Evolutionary conservation across 768 basidiomycete genomes (phyloP).

Genomic region (Pulveroboletus frians): DNA sequence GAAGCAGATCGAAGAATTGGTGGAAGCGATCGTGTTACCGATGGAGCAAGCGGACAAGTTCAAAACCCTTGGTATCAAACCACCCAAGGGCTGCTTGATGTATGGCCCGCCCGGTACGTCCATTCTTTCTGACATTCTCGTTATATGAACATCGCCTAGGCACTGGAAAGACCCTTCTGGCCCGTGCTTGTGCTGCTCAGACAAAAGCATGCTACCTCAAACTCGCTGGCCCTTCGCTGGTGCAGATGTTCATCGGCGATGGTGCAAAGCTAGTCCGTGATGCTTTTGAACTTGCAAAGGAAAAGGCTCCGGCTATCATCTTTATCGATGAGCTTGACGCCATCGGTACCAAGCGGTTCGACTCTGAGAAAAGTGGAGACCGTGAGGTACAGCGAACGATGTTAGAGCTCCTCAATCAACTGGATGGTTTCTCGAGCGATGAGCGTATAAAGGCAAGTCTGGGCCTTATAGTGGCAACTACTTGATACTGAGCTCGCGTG

Average conservation of each 20-base stretch:
- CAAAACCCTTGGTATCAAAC: conserved; percentile 95
- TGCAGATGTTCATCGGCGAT: conserved; percentile 99
- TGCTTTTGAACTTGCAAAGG: conserved; percentile 95
- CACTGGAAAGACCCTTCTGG: conserved; percentile 96
- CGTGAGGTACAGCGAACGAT: conserved; percentile 99
- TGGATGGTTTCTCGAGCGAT: conserved; percentile 96
- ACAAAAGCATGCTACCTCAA: conserved; percentile 98
- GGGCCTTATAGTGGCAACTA: background rate
- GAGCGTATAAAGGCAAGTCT: conserved; percentile 85
- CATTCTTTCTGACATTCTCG: background rate
- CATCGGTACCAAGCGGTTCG: conserved; percentile 98
- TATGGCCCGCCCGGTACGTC: conserved; percentile 90
- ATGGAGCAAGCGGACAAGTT: conserved; percentile 99
- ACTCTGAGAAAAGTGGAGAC: conserved; percentile 98
- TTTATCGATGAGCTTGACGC: conserved; percentile 98
- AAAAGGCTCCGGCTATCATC: conserved; percentile 98
- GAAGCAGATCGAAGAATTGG: conserved; percentile 98
- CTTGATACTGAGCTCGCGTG: conserved; percentile 3
- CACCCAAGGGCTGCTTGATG: conserved; percentile 98
- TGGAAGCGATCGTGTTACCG: conserved; percentile 95
- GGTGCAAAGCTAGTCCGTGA: conserved; percentile 98
- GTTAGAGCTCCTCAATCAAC: conserved; percentile 96
- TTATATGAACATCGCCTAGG: conserved; percentile 36
- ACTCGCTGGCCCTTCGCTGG: conserved; percentile 93
- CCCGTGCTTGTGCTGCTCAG: conserved; percentile 95